Conservation (phyloP, 2,329 filamentous ascomycete species). For the Chalaropsis ovoidea region DNA sequence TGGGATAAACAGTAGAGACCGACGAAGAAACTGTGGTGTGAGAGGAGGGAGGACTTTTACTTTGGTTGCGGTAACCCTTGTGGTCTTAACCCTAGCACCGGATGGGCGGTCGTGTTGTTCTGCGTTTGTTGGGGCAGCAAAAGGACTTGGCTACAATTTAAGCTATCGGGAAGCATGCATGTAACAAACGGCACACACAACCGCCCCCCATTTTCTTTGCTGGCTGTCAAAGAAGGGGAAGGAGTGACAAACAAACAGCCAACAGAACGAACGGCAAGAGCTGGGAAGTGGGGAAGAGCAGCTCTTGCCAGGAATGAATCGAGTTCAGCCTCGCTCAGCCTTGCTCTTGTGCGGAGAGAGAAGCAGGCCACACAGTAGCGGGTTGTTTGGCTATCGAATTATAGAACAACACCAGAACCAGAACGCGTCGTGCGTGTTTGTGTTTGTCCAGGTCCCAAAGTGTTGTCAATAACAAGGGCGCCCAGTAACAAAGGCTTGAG, state of each 20-base stretch:
- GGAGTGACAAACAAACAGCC: background rate
- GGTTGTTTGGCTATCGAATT: no score
- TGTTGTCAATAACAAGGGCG: no score
- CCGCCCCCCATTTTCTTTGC: background rate
- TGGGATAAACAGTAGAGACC: no score
- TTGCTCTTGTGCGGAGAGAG: background rate
- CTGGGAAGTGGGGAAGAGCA: background rate
- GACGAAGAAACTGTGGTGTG: background rate
- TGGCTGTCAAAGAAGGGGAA: background rate
- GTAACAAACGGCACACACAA: background rate
- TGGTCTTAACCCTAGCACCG: background rate
- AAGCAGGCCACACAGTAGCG: no score
- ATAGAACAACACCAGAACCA: no score
- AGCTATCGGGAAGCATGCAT: background rate
- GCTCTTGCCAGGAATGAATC: background rate
- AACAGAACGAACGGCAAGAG: background rate
- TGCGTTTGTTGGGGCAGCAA: no score
- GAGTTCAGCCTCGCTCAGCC: slow-evolving; percentile 2
- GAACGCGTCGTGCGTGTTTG: background rate
- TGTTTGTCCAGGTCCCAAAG: slow-evolving; percentile 5
- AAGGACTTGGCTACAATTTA: background rate
- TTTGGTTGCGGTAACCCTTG: background rate
- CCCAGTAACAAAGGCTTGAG: background rate
- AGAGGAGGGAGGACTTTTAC: no score
- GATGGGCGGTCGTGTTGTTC: background rate